Percentiles rank a stretch among this genome's conserved stretches.
Evolutionary conservation across 331 rosid species (phyloP).

Genomic region (Quercus lobata): DNA sequence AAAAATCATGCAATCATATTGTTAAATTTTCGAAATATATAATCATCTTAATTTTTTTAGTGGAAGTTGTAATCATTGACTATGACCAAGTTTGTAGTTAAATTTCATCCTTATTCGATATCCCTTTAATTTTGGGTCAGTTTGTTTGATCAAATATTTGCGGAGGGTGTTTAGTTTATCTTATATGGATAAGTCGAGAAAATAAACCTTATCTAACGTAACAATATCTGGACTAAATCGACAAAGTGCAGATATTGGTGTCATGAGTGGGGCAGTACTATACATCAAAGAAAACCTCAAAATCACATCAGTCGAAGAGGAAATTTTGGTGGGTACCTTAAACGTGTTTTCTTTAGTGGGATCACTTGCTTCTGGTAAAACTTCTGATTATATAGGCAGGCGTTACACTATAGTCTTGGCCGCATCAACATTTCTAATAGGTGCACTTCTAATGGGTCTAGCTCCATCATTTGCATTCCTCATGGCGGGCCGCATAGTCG

Average conservation of each 20-base stretch:
- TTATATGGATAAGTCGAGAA: not conserved
- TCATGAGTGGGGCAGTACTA: conserved; percentile 68
- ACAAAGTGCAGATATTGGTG: conserved; percentile 44
- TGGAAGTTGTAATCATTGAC: no score
- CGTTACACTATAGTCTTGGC: conserved; percentile 54
- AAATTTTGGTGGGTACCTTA: conserved; percentile 48
- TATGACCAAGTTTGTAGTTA: no score
- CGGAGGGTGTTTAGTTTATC: no score
- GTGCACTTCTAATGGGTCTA: conserved; percentile 58
- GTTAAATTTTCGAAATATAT: no score
- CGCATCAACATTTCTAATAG: conserved; percentile 34
- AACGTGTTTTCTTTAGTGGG: conserved; percentile 58
- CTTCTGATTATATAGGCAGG: conserved; percentile 50
- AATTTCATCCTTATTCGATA: rapidly evolving
- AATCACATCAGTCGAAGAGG: conserved; percentile 35
- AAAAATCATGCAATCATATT: no score
- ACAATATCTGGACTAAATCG: not conserved
- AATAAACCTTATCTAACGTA: not conserved
- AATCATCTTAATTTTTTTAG: no score
- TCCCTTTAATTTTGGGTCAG: not conserved
- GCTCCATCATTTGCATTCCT: conserved; percentile 45
- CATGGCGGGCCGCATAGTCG: conserved; percentile 41
- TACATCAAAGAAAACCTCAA: conserved; percentile 40
- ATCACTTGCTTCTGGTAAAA: conserved; percentile 59
- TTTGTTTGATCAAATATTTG: not conserved